Evolutionary conservation across 2,329 filamentous ascomycete species (phyloP).

Genomic region (Ascochyta rabiei): DNA sequence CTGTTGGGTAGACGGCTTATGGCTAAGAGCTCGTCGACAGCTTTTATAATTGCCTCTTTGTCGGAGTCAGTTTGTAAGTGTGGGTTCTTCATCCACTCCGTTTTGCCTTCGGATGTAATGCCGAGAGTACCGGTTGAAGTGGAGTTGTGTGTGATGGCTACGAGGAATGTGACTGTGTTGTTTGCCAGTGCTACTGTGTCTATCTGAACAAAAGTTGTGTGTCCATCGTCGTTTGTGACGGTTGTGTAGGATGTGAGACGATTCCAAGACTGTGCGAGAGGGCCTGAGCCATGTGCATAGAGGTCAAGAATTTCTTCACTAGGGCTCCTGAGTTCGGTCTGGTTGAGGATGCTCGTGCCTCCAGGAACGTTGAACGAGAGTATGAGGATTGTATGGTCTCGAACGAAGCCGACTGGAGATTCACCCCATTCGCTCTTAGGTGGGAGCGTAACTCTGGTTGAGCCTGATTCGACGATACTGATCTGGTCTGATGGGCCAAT

Average conservation of each 20-base stretch:
- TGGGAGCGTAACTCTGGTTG: constrained; percentile 21
- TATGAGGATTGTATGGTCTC: constrained; percentile 28
- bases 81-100: constrained; percentile 52
- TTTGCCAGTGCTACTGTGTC: constrained; percentile 45
- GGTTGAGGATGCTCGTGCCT: constrained; percentile 16
- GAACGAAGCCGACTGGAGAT: constrained; percentile 36
- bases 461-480: constrained; percentile 24
- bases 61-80: constrained; percentile 56
- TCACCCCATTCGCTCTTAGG: constrained; percentile 28
- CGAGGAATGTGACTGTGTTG: constrained; percentile 22
- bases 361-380: constrained; percentile 21
- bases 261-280: constrained; percentile 50
- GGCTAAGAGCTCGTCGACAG: constrained; percentile 50
- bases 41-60: constrained; percentile 46
- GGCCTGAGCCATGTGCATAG: constrained; percentile 37
- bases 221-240: constrained; percentile 45
- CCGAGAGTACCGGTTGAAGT: constrained; percentile 28
- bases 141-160: constrained; percentile 25
- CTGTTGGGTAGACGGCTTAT: constrained; percentile 21
- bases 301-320: constrained; percentile 19
- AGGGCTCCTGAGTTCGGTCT: constrained; percentile 18
- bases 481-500: constrained; percentile 36
- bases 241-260: constrained; percentile 53
- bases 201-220: constrained; percentile 42
- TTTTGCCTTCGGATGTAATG: constrained; percentile 35